Conservation (phyloP, 441 rosid genomes). For the Caryocar brasiliense region DNA sequence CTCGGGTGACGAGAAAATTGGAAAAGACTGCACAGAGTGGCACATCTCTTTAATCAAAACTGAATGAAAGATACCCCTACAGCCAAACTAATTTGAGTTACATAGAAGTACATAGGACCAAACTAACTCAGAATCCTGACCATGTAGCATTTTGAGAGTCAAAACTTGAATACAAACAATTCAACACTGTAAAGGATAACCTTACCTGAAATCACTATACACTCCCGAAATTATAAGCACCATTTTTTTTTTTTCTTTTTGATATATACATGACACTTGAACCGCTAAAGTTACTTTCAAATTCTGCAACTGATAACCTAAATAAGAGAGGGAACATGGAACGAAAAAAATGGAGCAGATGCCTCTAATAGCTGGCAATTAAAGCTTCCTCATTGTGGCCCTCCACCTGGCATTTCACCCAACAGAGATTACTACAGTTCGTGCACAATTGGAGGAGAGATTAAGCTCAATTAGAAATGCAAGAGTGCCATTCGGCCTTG, state of each 20-base stretch:
- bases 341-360: background rate
- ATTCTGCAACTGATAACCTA: background rate
- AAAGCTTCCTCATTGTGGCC: background rate
- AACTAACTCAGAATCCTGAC: too few relatives aligned
- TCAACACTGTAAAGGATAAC: constrained; percentile 13
- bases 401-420: background rate
- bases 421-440: background rate
- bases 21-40: too few relatives aligned
- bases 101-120: too few relatives aligned
- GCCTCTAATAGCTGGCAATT: constrained; percentile 7
- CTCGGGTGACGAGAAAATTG: too few relatives aligned
- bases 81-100: too few relatives aligned
- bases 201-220: constrained; percentile 13
- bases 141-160: background rate
- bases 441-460: background rate
- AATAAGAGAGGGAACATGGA: background rate
- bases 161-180: constrained; percentile 21
- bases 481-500: background rate
- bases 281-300: constrained; percentile 2
- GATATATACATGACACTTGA: constrained; percentile 8
- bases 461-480: background rate
- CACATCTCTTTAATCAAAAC: too few relatives aligned
- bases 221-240: constrained; percentile 1
- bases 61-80: too few relatives aligned
- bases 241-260: background rate